Percentiles rank a stretch among this genome's conserved stretches.
These are phyloP conservation scores for Pseudocercospora eumusae DNA, from an alignment of 2,329 filamentous ascomycete genomes.

Conservation along the genomic window DNA sequence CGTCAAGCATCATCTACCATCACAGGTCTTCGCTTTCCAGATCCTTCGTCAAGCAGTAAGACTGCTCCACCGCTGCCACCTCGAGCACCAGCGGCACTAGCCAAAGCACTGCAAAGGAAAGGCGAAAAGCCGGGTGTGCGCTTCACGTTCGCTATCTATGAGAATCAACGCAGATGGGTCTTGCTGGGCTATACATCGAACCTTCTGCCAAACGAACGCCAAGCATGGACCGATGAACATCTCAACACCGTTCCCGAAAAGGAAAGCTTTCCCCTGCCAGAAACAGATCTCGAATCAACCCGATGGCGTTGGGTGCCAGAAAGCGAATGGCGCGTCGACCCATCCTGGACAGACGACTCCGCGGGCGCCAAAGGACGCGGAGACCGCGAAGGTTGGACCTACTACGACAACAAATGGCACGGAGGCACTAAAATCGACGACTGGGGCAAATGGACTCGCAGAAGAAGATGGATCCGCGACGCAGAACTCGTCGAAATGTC, in stretches of 20 bases:
- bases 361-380: constrained; percentile 38
- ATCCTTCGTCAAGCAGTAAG: constrained; percentile 37
- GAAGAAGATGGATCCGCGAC: constrained; percentile 94
- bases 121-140: constrained; percentile 69
- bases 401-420: constrained; percentile 98
- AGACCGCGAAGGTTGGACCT: constrained; percentile 84
- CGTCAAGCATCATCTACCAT: constrained; percentile 69
- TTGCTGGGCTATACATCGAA: constrained; percentile 93
- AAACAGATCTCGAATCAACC: constrained; percentile 64
- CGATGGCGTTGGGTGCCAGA: constrained; percentile 81
- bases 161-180: constrained; percentile 94
- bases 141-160: constrained; percentile 94
- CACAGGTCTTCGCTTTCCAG: constrained; percentile 76
- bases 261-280: constrained; percentile 69
- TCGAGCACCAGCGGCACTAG: constrained; percentile 24
- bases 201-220: constrained; percentile 84
- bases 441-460: constrained; percentile 90
- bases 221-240: constrained; percentile 94
- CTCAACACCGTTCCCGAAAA: constrained; percentile 76
- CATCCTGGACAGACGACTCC: constrained; percentile 56
- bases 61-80: constrained; percentile 25
- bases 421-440: constrained; percentile 84
- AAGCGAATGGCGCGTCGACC: constrained; percentile 84
- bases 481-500: constrained; percentile 83
- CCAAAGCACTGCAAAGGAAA: constrained; percentile 45